A percentile compares a stretch with the other conserved stretches of the same genome.
Evolutionary conservation across 2,329 filamentous ascomycete species (phyloP).

Genomic region (Acrodontium crateriforme): DNA sequence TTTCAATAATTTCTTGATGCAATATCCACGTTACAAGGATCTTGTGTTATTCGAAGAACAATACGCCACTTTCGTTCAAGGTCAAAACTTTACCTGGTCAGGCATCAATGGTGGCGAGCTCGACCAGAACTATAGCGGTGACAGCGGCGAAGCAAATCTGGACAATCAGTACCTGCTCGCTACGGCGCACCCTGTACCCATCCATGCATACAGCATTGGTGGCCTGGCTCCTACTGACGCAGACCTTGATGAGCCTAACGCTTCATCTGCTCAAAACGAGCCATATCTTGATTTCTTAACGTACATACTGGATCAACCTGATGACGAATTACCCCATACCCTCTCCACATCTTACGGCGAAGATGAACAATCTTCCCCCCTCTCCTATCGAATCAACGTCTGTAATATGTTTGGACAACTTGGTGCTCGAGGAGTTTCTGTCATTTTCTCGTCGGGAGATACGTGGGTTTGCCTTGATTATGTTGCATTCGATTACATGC

Average conservation of each 20-base stretch:
- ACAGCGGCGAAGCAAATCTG: conserved; percentile 44
- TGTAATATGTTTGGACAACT: conserved; percentile 52
- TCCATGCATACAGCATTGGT: conserved; percentile 45
- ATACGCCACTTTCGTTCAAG: conserved; percentile 34
- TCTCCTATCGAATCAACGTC: conserved; percentile 43
- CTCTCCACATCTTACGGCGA: conserved; percentile 54
- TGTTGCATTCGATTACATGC: no score
- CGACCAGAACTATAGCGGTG: conserved; percentile 27
- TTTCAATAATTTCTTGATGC: conserved; percentile 31
- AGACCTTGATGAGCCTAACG: conserved; percentile 27
- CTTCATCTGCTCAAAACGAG: conserved; percentile 43
- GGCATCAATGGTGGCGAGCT: conserved; percentile 41
- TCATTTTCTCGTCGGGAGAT: conserved; percentile 51
- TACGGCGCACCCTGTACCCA: conserved; percentile 39
- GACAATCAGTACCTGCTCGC: conserved; percentile 48
- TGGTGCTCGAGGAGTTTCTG: conserved; percentile 48
- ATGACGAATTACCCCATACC: conserved; percentile 42
- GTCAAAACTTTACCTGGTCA: conserved; percentile 41
- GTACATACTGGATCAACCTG: conserved; percentile 41
- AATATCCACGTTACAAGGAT: conserved; percentile 38
- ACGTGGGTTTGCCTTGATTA: no score
- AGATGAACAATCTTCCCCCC: conserved; percentile 48
- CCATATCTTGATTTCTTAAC: conserved; percentile 50
- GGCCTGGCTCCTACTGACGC: conserved; percentile 36
- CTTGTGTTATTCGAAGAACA: conserved; percentile 39